Evolutionary conservation across 2,329 filamentous ascomycete genomes (phyloP).

Genomic region (Raffaelea ambrosiae): DNA sequence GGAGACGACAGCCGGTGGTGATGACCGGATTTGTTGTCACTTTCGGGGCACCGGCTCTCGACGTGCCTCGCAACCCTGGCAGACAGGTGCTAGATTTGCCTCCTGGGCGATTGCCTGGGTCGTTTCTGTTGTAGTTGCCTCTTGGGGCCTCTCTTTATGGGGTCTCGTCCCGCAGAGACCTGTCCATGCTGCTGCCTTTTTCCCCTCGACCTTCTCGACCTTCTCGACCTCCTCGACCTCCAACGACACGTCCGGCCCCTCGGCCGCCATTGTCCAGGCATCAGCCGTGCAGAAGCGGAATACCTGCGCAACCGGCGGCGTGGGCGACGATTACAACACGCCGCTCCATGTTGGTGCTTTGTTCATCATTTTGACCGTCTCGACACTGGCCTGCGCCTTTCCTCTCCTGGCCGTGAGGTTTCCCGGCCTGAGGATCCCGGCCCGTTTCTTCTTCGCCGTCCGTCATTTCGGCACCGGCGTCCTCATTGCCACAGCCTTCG

Average conservation of each 20-base stretch:
- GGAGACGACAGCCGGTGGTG: background rate
- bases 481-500: constrained; percentile 76
- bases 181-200: background rate
- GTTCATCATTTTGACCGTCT: constrained; percentile 53
- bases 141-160: background rate
- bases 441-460: constrained; percentile 53
- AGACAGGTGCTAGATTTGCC: background rate
- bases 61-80: no score
- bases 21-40: background rate
- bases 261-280: background rate
- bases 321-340: constrained; percentile 52
- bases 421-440: constrained; percentile 47
- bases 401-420: constrained; percentile 54
- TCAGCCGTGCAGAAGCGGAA: background rate
- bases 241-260: no score
- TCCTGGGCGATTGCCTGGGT: background rate
- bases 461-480: constrained; percentile 76
- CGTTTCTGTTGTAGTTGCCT: background rate
- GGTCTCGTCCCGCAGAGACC: background rate
- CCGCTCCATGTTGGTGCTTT: constrained; percentile 58
- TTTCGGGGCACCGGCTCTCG: background rate
- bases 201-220: background rate
- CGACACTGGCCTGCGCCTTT: constrained; percentile 51
- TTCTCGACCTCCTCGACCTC: no score
- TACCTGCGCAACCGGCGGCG: constrained; percentile 16